Base-by-base conservation (phyloP, 2,329 filamentous ascomycete genomes). In the Cladophialophora immunda region DNA sequence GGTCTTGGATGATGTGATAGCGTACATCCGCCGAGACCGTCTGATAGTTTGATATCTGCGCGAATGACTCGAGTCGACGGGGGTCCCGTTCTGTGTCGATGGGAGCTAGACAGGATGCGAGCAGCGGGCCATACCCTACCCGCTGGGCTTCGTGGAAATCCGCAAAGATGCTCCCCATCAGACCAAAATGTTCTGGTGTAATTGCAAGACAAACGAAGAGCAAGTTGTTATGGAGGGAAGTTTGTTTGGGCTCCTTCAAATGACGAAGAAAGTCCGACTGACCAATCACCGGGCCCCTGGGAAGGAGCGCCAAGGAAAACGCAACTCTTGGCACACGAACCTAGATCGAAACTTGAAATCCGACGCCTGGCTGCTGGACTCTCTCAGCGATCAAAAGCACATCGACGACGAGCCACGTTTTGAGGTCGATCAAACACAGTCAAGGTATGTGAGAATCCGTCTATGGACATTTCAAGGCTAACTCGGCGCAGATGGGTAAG, bases 81-180 rank as follows among this genome's bases (percentile, higher is more conserved):
- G 89, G 86, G 66, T 92, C 83, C 55, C 85, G 80, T 32, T 83
- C 73, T 3, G 90, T 86, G 57, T 90, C 79, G 66, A 90, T 83
- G 38, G 94, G 94, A 15, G 87, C 90, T 66, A 98, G 82, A 9
- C 91, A 91, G 67, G 87, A 85, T 22, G 93, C 90, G 41, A 98
- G 86, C 57, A 84, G 83, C 73, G 91, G 90, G 67, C 93, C 93
- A 76, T 92, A 87, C 64, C 85, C 83, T 32, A 81, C 78, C 56
- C 82, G 78, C 74, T 93, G 86, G 45, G 92, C 92, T 65, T 86
- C 81, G 63, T 86, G 87, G 77, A 97, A 97, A 67, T 92, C 88
- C 50, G 84, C 81, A 74, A 96, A 91, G 59, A 95, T 81, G 60
- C 84, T 81, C 75, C 94, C 89, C 93, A 97, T 94, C 62, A 64